Percentiles rank a stretch among this genome's conserved stretches.
Evolutionary conservation across 2,329 filamentous ascomycete genomes (phyloP).

Genomic region (Endocalyx cinctus): DNA sequence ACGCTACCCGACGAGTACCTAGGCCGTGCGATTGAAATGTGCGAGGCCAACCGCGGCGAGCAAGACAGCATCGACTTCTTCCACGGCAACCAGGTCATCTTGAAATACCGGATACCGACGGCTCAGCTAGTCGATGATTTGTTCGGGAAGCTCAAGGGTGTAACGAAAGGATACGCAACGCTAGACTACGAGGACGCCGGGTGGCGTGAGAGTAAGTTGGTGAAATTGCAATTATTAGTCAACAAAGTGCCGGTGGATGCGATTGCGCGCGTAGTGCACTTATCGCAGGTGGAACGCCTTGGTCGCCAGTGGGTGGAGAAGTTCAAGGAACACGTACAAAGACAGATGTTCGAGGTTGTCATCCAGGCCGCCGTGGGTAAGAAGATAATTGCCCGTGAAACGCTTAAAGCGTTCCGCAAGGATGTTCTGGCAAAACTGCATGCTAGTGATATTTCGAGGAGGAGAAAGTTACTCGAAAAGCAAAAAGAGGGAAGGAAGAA

Average conservation of each 20-base stretch:
- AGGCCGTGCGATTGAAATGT: slow-evolving; percentile 90
- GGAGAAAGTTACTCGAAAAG: slow-evolving; percentile 86
- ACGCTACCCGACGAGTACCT: slow-evolving; percentile 93
- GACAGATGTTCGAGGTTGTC: slow-evolving; percentile 95
- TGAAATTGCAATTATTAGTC: slow-evolving; percentile 88
- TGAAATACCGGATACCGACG: slow-evolving; percentile 86
- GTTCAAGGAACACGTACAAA: slow-evolving; percentile 94
- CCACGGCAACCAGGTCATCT: slow-evolving; percentile 84
- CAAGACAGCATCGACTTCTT: slow-evolving; percentile 90
- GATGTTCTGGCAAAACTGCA: slow-evolving; percentile 92
- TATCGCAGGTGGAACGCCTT: slow-evolving; percentile 73
- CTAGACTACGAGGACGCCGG: slow-evolving; percentile 96
- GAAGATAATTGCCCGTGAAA: slow-evolving; percentile 83
- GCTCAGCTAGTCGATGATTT: slow-evolving; percentile 93
- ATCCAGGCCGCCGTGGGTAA: slow-evolving; percentile 87
- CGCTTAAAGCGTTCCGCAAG: slow-evolving; percentile 93
- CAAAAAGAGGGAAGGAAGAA: slow-evolving; percentile 95
- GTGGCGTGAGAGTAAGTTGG: slow-evolving; percentile 73
- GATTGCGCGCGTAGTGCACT: slow-evolving; percentile 84
- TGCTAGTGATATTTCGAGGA: slow-evolving; percentile 77
- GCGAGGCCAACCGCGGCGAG: slow-evolving; percentile 81
- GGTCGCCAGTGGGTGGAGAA: slow-evolving; percentile 87
- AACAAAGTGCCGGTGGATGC: slow-evolving; percentile 94
- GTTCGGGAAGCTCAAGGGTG: slow-evolving; percentile 92
- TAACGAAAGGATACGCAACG: slow-evolving; percentile 91